A percentile compares a stretch with the other conserved stretches of the same genome.
These are phyloP conservation scores for Sporisorium scitamineum DNA, from an alignment of 1,284 basidiomycete genomes.

Conservation along the genomic window DNA sequence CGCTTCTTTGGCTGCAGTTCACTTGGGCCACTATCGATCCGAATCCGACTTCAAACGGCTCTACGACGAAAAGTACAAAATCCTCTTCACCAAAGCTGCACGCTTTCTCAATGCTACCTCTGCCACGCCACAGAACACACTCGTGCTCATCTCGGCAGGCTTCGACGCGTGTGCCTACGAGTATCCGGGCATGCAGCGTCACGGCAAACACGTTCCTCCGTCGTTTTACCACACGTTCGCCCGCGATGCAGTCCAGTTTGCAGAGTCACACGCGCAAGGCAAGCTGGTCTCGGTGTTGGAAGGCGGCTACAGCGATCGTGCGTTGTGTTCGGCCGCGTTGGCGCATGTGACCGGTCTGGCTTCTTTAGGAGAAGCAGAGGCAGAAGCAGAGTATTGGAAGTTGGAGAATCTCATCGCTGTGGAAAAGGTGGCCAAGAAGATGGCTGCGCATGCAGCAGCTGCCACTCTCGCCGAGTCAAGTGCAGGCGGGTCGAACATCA, in stretches of 20 bases:
- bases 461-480: background rate
- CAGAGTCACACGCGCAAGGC: slow-evolving; percentile 77
- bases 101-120: slow-evolving; percentile 79
- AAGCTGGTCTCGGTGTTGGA: slow-evolving; percentile 88
- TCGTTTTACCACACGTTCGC: slow-evolving; percentile 89
- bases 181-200: slow-evolving; percentile 89
- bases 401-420: slow-evolving; percentile 54
- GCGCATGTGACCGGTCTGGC: slow-evolving; percentile 59
- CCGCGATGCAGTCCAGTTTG: slow-evolving; percentile 78
- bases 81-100: slow-evolving; percentile 79
- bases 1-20: slow-evolving; percentile 75
- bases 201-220: slow-evolving; percentile 87
- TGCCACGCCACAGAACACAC: slow-evolving; percentile 77
- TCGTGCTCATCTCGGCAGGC: slow-evolving; percentile 77
- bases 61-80: slow-evolving; percentile 81
- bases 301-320: slow-evolving; percentile 90
- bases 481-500: slow-evolving; percentile 27
- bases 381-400: slow-evolving; percentile 43
- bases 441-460: slow-evolving; percentile 44
- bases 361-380: background rate
- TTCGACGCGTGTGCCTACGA: slow-evolving; percentile 96
- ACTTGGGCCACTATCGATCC: slow-evolving; percentile 81
- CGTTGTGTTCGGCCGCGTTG: slow-evolving; percentile 76
- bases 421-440: slow-evolving; percentile 58
- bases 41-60: slow-evolving; percentile 82